These are phyloP conservation scores for Tetradesmus obliquus DNA, from an alignment of 139 green algal species.

Conservation along the genomic window DNA sequence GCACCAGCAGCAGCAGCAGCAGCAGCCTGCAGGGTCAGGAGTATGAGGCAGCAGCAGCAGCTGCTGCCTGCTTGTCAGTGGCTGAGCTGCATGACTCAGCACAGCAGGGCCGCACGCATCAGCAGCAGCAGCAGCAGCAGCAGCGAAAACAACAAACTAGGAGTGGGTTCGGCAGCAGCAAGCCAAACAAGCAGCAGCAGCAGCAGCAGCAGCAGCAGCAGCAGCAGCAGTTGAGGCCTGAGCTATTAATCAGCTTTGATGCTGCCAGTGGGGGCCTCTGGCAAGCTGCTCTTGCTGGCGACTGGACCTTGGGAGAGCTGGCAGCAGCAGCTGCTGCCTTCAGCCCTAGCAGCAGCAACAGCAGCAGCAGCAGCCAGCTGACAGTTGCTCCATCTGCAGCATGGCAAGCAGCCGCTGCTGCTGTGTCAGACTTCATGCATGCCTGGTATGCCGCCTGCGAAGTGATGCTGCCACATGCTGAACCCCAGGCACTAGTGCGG, in stretches of 20 bases:
- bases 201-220: conserved; percentile 24
- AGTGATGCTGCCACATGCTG: conserved; percentile 18
- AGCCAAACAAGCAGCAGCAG: neutral
- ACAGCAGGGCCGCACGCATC: neutral
- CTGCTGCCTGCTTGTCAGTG: neutral
- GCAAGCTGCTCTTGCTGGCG: neutral
- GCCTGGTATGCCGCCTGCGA: conserved; percentile 10
- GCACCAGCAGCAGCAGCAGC: conserved; percentile 24
- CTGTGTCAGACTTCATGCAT: neutral
- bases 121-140: conserved; percentile 20
- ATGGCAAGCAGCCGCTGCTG: neutral
- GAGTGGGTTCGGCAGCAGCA: neutral
- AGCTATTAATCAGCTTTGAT: neutral
- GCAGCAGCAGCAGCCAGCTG: neutral
- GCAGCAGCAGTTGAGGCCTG: neutral
- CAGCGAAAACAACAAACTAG: neutral
- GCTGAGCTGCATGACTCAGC: neutral
- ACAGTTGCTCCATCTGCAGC: neutral
- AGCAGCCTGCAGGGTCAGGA: neutral
- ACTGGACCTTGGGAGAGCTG: conserved; percentile 10
- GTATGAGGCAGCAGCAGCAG: neutral
- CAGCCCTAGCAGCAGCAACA: conserved; percentile 21
- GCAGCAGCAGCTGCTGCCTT: conserved; percentile 13
- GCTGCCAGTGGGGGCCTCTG: conserved; percentile 4
- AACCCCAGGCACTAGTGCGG: neutral